Evolutionary conservation across 1,284 basidiomycete species (phyloP), one percentile per base, ranked within the genome.

Genomic region (Neolentinus lepideus): DNA sequence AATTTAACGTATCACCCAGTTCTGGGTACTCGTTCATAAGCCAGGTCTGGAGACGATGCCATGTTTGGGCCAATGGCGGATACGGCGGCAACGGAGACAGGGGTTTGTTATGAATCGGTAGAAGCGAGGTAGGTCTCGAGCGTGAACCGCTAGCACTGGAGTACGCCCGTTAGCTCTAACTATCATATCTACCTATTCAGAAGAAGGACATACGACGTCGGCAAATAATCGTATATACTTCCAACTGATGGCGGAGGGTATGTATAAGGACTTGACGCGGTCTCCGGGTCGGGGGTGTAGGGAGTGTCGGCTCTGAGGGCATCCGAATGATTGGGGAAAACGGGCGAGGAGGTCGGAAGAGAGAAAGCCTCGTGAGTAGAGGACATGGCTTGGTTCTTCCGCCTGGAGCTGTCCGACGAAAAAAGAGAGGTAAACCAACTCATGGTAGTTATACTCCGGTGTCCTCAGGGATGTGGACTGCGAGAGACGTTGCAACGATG

Each of bases 1-100:
- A 88, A 69, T 94, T 94, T 62, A 96, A 84, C 21, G 92, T 94
- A 67, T 96, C 92, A 45, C 89, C 88, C 19, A 96, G 81, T 65
- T 96, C 92, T 43, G 92, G 92, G 70, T 94, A 94, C 70, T 93
- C 85, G 58, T 84, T 80, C 57, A 71, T 75, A 25, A 95, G 83
- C 80, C 90, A 92, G 22, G 73, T 69, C 57, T 85, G 84, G 52
- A 96, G 77, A 29, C 92, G 85, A 61, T 80, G 76, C 88, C 92
- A 94, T 0, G 92, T 92, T 55, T 79, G 78, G 22, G 79, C 71
- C 22, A 94, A 73, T 24, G 91, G 84, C 2, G 92, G 90, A 67
- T 91, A 92, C 31, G 74, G 66, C 1, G 75, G 70, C 73, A 80
- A 57, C 69, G 71, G 60, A 65, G 75, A 61, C 26, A 61, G 55